Conservation (phyloP, 768 basidiomycete species). For the Strobilomyces echinocephalus region DNA sequence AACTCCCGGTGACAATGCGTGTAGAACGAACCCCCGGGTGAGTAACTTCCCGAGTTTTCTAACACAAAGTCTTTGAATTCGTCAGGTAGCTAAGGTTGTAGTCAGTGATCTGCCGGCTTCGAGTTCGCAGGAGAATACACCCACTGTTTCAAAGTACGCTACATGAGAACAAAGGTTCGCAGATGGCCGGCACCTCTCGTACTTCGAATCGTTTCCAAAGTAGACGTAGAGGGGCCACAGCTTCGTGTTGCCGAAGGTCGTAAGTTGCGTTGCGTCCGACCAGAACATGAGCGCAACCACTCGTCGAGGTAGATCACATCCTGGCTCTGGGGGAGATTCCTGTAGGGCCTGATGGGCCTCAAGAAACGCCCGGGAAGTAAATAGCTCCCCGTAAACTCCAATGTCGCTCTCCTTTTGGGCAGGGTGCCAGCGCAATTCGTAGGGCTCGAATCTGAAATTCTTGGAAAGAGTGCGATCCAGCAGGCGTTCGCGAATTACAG, state of each 20-base stretch:
- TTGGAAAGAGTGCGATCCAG: background rate
- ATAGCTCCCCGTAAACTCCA: background rate
- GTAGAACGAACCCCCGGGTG: background rate
- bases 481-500: background rate
- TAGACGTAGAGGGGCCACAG: background rate
- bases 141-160: background rate
- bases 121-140: background rate
- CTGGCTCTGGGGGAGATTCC: background rate
- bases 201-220: background rate
- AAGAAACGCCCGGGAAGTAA: background rate
- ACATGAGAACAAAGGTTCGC: no score
- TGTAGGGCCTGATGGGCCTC: background rate
- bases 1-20: background rate
- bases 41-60: background rate
- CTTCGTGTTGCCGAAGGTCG: background rate
- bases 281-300: background rate
- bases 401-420: background rate
- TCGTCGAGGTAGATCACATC: background rate
- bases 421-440: background rate
- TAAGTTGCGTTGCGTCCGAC: background rate
- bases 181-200: background rate
- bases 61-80: background rate
- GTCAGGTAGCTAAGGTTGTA: no score
- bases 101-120: no score
- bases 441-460: background rate